These are phyloP conservation scores for Fusarium clavum DNA, from an alignment of 2,329 filamentous ascomycete genomes.

Conservation along the genomic window DNA sequence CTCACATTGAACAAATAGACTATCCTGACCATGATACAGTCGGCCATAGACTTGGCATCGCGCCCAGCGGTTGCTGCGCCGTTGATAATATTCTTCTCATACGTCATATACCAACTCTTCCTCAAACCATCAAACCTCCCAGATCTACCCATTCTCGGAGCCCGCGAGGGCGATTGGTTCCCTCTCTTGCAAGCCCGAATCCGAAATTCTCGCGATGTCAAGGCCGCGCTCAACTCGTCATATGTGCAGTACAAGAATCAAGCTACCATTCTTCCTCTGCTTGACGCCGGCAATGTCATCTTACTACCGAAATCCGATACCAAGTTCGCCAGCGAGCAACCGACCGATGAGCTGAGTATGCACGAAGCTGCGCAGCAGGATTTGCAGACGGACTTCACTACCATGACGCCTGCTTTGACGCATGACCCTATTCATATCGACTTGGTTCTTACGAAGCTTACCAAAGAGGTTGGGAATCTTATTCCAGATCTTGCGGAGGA, in stretches of 20 bases:
- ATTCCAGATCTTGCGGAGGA: conserved; percentile 4
- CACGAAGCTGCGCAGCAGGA: conserved; percentile 3
- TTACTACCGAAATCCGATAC: conserved; percentile 11
- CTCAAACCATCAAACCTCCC: conserved; percentile 1
- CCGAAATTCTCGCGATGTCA: conserved; percentile 2
- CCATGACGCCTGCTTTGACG: conserved; percentile 6
- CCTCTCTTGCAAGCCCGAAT: conserved; percentile 9
- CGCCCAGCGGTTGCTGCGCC: conserved; percentile 11
- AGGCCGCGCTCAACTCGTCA: background rate
- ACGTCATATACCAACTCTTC: conserved; percentile 5
- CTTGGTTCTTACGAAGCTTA: background rate
- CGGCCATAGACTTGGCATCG: background rate
- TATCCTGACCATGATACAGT: background rate
- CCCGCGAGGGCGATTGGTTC: conserved; percentile 9
- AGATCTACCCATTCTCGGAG: background rate
- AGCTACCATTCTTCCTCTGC: background rate
- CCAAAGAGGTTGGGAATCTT: conserved; percentile 18
- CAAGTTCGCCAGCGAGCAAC: conserved; percentile 16
- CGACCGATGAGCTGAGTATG: conserved; percentile 6
- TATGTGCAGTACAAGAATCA: conserved; percentile 5
- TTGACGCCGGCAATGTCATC: background rate
- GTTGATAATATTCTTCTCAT: background rate
- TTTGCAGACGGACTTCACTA: conserved; percentile 14
- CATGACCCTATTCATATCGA: conserved; percentile 15
- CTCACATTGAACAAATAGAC: too few relatives aligned